phyloP scores from a whole-genome alignment of 2,329 filamentous ascomycete species.

The Purpureocillium lavendulum region DNA sequence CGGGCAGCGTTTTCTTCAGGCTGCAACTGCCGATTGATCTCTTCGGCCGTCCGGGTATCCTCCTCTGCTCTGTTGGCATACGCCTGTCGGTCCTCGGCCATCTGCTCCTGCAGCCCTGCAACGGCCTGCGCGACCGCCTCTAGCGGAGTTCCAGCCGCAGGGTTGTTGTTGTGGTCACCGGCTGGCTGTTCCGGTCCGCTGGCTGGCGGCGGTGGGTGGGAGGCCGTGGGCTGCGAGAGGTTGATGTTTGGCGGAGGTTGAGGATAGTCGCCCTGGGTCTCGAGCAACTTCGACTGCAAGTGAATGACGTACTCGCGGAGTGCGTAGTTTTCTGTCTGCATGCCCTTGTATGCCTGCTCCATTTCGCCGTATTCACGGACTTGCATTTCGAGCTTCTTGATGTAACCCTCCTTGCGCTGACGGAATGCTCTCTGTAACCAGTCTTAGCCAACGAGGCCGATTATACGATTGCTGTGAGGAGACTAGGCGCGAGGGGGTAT shows the following conservation, averaged over 20 bases:
- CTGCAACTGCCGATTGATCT: slow-evolving; percentile 46
- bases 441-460: background rate
- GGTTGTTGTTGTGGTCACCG: slow-evolving; percentile 9
- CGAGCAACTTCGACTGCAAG: slow-evolving; percentile 78
- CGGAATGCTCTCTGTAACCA: slow-evolving; percentile 79
- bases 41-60: slow-evolving; percentile 40
- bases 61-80: slow-evolving; percentile 27
- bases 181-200: slow-evolving; percentile 13
- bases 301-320: slow-evolving; percentile 89
- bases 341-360: slow-evolving; percentile 67
- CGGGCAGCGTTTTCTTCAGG: slow-evolving; percentile 20
- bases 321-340: slow-evolving; percentile 83
- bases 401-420: slow-evolving; percentile 95
- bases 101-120: slow-evolving; percentile 31
- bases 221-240: slow-evolving; percentile 32
- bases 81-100: slow-evolving; percentile 24
- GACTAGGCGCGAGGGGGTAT: too few species aligned
- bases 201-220: slow-evolving; percentile 14
- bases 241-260: slow-evolving; percentile 75
- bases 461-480: background rate
- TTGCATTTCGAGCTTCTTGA: slow-evolving; percentile 93
- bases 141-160: slow-evolving; percentile 28
- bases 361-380: slow-evolving; percentile 72
- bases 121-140: slow-evolving; percentile 44
- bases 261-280: slow-evolving; percentile 75